Percentiles rank a stretch among this genome's conserved stretches.
Conservation (phyloP, 495 filamentous ascomycete genomes). For the Aspergillus ellipticus region DNA sequence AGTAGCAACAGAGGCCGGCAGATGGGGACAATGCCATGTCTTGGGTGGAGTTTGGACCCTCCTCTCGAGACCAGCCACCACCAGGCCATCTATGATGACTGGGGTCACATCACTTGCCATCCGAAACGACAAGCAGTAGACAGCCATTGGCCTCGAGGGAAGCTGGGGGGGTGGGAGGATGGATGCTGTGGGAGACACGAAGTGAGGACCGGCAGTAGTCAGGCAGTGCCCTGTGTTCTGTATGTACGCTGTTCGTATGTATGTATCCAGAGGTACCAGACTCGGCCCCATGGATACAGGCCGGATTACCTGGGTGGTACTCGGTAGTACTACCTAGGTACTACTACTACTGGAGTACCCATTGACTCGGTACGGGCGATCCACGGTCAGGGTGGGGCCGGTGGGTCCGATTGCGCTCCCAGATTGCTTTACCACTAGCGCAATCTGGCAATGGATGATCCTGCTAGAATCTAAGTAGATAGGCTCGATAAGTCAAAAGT, state of each 20-base stretch:
- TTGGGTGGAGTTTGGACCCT: conserved; percentile 9
- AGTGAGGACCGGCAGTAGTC: conserved; percentile 9
- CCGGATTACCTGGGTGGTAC: too few species aligned
- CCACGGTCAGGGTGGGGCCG: background rate
- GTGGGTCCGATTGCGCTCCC: background rate
- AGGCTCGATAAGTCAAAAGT: background rate
- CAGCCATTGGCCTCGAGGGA: conserved; percentile 10
- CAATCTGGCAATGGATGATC: background rate
- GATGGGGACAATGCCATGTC: conserved; percentile 12
- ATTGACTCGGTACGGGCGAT: too few species aligned
- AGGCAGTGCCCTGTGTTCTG: conserved; percentile 5
- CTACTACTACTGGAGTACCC: too few species aligned
- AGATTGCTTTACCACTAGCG: background rate
- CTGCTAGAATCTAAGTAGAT: background rate
- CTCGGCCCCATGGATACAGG: background rate
- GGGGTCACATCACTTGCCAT: conserved; percentile 12
- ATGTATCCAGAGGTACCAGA: background rate
- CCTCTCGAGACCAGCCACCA: conserved; percentile 20
- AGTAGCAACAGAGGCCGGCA: conserved; percentile 8
- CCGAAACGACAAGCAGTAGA: conserved; percentile 8
- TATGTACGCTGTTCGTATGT: conserved; percentile 3
- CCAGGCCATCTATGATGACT: conserved; percentile 13
- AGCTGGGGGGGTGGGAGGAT: conserved; percentile 8
- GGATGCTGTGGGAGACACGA: conserved; percentile 12
- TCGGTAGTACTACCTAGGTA: background rate